Base-by-base conservation (phyloP, 805 yeast genomes). In the Ogataea trehaloabstinens region DNA sequence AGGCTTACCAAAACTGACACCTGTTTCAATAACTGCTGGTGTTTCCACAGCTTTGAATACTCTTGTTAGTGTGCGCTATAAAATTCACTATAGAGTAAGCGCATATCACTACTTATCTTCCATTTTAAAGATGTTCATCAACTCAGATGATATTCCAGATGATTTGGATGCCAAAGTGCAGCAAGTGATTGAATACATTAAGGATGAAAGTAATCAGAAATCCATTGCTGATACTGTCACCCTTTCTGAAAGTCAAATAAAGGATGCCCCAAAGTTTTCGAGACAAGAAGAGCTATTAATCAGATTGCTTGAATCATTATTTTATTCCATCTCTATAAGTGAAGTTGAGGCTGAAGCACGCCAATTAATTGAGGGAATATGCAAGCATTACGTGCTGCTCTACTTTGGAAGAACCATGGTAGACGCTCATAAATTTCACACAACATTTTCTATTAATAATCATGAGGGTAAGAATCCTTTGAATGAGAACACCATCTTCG, bases 21-120 rank as follows among this genome's bases (percentile, higher is more conserved):
- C 90, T 1, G 70, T 93, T 21, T 81, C 93, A 0, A 70, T 93
- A 19, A 83, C 96, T 0, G 84, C 96, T 0, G 96, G 93, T 19
- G 70, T 91, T 4, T 73, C 77, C 27, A 76, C 91, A 3, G 96
- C 97, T 0, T 67, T 90, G 28, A 76, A 76, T 18, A 72, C 91
- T 7, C 61, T 93, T 36, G 85, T 83, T 41, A 90, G 87, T 53
- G 76, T 78, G 6, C 59, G 80, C 34, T 68, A 73, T 39, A 74
- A 82, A 46, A 59, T 70, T 5, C 85, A 82, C 46, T 87, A 88
- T 58, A 71, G 95, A 36, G 68, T 78, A 6, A 82, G 85, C 51
- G 93, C 98, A 0, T 91, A 77, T 70, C 71, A 77, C 33, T 85
- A 88, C 48, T 63, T 93, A 35, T 67, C 80, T 1, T 67, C 80